A percentile compares a stretch with the other conserved stretches of the same genome.
phyloP scores from a whole-genome alignment of 306 rosid genomes.

The Fagus crenata region DNA sequence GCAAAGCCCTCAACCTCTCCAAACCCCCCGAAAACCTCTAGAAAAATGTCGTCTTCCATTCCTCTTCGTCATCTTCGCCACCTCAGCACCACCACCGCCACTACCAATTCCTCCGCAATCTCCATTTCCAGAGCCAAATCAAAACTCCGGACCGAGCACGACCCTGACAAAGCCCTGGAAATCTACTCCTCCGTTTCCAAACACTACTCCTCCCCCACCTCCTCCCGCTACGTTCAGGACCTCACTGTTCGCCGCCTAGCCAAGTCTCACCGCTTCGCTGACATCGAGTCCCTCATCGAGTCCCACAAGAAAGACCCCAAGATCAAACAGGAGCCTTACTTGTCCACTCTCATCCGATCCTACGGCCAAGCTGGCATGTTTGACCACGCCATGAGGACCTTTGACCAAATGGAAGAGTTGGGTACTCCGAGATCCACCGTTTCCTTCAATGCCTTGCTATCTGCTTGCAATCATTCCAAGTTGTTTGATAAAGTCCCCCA shows the following conservation, averaged over 20 bases:
- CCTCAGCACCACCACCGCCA: constrained; percentile 32
- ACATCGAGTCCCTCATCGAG: constrained; percentile 57
- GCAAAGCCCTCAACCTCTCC: not conserved
- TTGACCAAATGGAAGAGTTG: constrained; percentile 53
- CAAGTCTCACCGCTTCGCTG: constrained; percentile 54
- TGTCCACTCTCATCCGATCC: constrained; percentile 63
- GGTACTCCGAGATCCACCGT: constrained; percentile 57
- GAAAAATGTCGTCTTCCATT: constrained; percentile 43
- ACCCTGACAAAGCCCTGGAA: constrained; percentile 64
- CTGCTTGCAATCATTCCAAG: constrained; percentile 45
- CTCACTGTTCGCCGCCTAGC: constrained; percentile 65
- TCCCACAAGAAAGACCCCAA: constrained; percentile 61
- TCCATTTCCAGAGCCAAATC: constrained; percentile 54
- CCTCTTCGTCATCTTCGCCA: constrained; percentile 48
- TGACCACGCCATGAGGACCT: constrained; percentile 54
- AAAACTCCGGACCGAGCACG: constrained; percentile 51
- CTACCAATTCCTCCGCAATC: constrained; percentile 33
- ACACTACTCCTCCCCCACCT: constrained; percentile 43
- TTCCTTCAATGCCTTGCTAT: constrained; percentile 59
- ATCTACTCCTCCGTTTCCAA: constrained; percentile 56
- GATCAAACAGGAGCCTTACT: constrained; percentile 51
- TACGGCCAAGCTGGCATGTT: constrained; percentile 66
- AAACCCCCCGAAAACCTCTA: constrained; percentile 25
- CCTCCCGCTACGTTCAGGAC: constrained; percentile 61
- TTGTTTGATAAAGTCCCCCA: constrained; percentile 43